phyloP scores from a whole-genome alignment of 2,329 filamentous ascomycete genomes.

The Aphanocladium album region DNA sequence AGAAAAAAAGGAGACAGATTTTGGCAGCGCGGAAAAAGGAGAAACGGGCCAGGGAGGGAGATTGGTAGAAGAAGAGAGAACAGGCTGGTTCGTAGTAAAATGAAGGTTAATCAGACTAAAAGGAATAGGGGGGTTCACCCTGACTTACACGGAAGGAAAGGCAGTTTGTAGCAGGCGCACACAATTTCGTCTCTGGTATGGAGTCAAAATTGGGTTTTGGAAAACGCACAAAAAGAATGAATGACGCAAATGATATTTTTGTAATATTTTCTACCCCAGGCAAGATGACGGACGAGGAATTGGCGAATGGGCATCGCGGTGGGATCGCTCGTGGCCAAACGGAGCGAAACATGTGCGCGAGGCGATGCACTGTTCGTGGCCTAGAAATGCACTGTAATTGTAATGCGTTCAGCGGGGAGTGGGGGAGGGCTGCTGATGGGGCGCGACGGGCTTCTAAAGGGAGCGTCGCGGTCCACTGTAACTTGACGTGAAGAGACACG shows the following conservation, averaged over 20 bases:
- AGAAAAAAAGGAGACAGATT: background rate
- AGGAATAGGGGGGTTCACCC: background rate
- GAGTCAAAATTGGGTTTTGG: background rate
- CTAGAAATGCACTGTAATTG: background rate
- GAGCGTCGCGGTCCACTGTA: too few species aligned
- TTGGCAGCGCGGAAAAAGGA: background rate
- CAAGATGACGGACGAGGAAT: background rate
- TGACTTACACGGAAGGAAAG: background rate
- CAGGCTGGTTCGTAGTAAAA: background rate
- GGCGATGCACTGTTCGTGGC: background rate
- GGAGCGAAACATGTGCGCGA: slow-evolving; percentile 4
- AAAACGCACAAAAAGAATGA: background rate
- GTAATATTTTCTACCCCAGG: background rate
- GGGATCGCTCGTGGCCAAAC: slow-evolving; percentile 2
- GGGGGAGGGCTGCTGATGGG: too few species aligned
- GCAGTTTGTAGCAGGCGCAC: background rate
- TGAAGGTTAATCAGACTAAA: background rate
- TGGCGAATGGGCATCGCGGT: background rate
- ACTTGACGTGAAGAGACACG: too few species aligned
- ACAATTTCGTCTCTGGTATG: background rate
- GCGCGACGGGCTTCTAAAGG: too few species aligned
- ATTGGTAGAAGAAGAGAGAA: background rate
- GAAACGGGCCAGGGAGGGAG: background rate
- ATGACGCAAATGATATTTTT: background rate
- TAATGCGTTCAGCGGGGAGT: background rate